Evolutionary conservation across 345 rosid genomes (phyloP), one percentile per base, ranked within the genome.

Genomic region (Gossypium arboreum): DNA sequence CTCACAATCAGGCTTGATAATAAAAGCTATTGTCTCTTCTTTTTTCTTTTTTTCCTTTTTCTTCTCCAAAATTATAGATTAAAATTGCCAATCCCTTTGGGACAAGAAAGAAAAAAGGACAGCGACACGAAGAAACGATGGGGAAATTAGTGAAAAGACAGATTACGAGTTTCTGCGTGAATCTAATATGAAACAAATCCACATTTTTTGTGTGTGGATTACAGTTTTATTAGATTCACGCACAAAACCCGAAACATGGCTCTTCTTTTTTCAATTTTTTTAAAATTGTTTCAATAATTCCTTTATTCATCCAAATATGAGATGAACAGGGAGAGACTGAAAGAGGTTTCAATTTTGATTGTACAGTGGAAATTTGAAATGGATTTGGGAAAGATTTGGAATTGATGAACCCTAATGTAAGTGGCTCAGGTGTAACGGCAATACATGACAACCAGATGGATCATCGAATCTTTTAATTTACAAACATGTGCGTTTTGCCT

Each of bases 171-270:
- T 84, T 79, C 85, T 79, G 79, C 79, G 81, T 63, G 85, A 81
- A 84, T 84, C 81, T 81, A 82, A 81, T 58, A 73, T 55, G 22
- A 16, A 29, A 20, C 27, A 52, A 70, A 51, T 29, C 15, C 47
- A 58, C 29, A 17, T 2, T 55, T 43, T 41, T 13, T 55, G 17
- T 10, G 44, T 41, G 10, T 34, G 71, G 8, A 16, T 10, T 2
- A 29, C 47, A 34, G 72, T 15, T 52, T 29, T 60, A 50, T 81
- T 84, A 84, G 82, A 84, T 79, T 84, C 85, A 76, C 82, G 83
- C 85, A 82, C 83, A 84, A 82, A 34, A 78, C 87, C 70, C 75
- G 85, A 70, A 77, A 84, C 74, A 12, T 71, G 80, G 29, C 85
- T 82, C 75, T 78, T 79, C 77, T 1, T 50, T 71, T 51, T 18